Evolutionary conservation across 2,329 filamentous ascomycete species (phyloP), one percentile per base, ranked within the genome.

Genomic region (Verticillium zaregamsianum): DNA sequence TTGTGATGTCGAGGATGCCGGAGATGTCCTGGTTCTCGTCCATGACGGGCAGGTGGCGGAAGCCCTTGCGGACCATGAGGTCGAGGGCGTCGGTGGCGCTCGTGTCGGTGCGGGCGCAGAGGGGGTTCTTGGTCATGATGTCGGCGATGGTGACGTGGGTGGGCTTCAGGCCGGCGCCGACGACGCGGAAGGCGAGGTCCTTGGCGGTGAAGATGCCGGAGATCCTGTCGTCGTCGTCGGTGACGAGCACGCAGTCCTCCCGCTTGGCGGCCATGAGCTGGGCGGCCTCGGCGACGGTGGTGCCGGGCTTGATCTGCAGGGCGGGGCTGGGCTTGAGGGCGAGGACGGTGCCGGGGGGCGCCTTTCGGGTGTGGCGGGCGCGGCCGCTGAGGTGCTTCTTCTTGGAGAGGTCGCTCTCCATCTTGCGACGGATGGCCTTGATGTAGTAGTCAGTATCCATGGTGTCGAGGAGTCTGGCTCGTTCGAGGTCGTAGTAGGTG

Each of bases 11-110:
- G 60, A 99, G 82, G 68, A 99, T 93, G 81, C 95, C 95, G 8
- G 93, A 96, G 65, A 99, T 99, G 73, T 99, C 94, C 78, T 99
- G 95, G 76, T 99, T 98, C 81, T 99, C 95, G 77, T 99, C 95
- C 95, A 99, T 99, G 67, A 99, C 95, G 3, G 95, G 95, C 72
- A 99, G 78, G 80, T 99, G 95, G 69, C 95, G 88, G 82, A 99
- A 99, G 20, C 95, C 95, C 80, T 98, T 98, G 69, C 94, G 86
- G 62, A 99, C 95, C 95, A 99, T 99, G 62, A 98, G 84, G 76
- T 99, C 94, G 66, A 99, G 81, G 35, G 95, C 95, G 81, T 99
- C 95, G 54, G 95, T 99, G 39, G 95, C 95, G 77, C 94, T 98
- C 37, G 95, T 99, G 74, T 99, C 95, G 62, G 95, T 99, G 74